Evolutionary conservation across 1,284 basidiomycete species (phyloP).

Genomic region (Ceratorhiza oryzae-sativae): DNA sequence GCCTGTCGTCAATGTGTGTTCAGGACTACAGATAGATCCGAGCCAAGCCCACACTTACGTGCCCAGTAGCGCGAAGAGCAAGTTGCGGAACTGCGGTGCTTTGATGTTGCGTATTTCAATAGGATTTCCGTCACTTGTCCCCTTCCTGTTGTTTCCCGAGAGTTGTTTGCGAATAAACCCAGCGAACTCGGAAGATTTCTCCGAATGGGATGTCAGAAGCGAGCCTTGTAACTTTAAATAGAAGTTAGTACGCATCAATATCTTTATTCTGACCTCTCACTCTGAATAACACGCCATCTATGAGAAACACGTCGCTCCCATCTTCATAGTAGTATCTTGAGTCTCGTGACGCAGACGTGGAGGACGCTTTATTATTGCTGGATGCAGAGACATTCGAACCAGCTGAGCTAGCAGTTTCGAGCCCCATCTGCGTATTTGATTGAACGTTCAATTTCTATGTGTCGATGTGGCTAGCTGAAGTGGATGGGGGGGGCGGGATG

Average conservation of each 20-base stretch:
- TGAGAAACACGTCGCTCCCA: neutral
- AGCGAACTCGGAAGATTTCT: neutral
- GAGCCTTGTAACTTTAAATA: neutral
- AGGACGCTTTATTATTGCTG: neutral
- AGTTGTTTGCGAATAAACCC: neutral
- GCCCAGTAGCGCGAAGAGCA: conserved; percentile 2
- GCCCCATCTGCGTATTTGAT: neutral
- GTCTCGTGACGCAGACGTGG: neutral
- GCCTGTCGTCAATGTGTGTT: neutral
- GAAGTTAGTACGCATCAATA: neutral
- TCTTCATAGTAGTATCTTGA: conserved; percentile 23
- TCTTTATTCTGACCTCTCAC: neutral
- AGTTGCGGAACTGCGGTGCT: neutral
- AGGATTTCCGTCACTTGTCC: neutral
- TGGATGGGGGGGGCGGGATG: too few relatives aligned
- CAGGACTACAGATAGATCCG: too few relatives aligned
- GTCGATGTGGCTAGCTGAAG: too few relatives aligned
- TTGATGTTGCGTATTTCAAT: neutral
- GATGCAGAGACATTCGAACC: conserved; percentile 26
- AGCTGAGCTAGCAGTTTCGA: conserved; percentile 39
- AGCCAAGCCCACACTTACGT: neutral
- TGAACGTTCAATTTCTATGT: neutral
- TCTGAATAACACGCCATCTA: conserved; percentile 4
- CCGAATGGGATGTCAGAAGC: neutral
- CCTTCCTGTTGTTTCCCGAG: neutral